phyloP scores from a whole-genome alignment of 495 filamentous ascomycete species.

The Oleoguttula mirabilis region DNA sequence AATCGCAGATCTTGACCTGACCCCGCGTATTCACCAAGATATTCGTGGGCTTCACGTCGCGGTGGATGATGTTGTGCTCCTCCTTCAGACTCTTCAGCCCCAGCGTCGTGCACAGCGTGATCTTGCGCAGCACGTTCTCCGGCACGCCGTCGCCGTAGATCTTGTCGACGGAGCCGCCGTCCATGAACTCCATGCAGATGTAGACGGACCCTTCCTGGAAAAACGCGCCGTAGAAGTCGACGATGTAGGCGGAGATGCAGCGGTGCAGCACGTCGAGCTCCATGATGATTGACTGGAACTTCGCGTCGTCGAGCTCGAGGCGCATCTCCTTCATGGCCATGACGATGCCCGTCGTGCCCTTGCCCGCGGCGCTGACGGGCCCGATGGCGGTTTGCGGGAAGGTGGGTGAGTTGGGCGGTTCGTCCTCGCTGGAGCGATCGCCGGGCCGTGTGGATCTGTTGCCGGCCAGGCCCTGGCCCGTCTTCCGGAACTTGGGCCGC shows the following conservation, averaged over 20 bases:
- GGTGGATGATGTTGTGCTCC: conserved; percentile 98
- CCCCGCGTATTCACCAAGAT: conserved; percentile 83
- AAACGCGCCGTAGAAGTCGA: conserved; percentile 98
- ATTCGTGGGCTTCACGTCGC: conserved; percentile 97
- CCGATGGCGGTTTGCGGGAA: too few relatives aligned
- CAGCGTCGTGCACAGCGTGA: conserved; percentile 80
- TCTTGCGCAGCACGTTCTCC: conserved; percentile 78
- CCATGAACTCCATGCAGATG: conserved; percentile 99
- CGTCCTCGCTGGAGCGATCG: conserved; percentile 5
- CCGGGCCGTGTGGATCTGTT: conserved; percentile 32
- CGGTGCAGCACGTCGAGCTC: conserved; percentile 93
- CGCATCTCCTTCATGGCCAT: conserved; percentile 99
- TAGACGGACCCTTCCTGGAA: conserved; percentile 99
- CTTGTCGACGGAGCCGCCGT: conserved; percentile 97
- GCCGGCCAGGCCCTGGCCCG: conserved; percentile 61
- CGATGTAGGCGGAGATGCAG: conserved; percentile 87
- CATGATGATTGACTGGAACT: conserved; percentile 96
- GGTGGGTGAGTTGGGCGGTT: conserved; percentile 18
- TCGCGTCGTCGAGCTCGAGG: conserved; percentile 90
- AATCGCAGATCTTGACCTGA: conserved; percentile 97
- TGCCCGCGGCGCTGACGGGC: conserved; percentile 6
- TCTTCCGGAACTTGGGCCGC: conserved; percentile 62
- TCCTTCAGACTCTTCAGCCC: conserved; percentile 90
- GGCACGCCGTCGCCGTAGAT: conserved; percentile 88
- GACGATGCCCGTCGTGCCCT: conserved; percentile 45